phyloP scores from a whole-genome alignment of 345 rosid species.

The Brassica nigra region DNA sequence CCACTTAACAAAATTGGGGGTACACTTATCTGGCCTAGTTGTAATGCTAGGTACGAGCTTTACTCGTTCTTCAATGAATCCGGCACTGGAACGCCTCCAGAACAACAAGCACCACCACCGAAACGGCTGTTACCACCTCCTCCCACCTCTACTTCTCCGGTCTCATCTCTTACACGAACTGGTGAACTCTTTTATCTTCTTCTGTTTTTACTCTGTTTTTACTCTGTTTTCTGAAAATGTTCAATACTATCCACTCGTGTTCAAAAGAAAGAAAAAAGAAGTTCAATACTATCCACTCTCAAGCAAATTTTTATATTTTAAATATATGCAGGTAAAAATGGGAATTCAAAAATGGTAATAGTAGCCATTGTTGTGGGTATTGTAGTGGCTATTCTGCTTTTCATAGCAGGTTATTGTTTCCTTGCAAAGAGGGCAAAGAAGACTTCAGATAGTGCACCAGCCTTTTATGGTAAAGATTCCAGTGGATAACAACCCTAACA shows the following conservation, averaged over 20 bases:
- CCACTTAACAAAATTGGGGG: slow-evolving; percentile 34
- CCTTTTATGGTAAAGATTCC: slow-evolving; percentile 39
- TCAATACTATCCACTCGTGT: background rate
- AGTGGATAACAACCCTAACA: background rate
- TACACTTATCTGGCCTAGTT: slow-evolving; percentile 41
- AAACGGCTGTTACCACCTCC: background rate
- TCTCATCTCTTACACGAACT: slow-evolving; percentile 6
- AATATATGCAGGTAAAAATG: slow-evolving; percentile 38
- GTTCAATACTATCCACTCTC: background rate
- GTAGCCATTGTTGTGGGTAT: slow-evolving; percentile 42
- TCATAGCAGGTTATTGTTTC: slow-evolving; percentile 38
- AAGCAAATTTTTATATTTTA: background rate
- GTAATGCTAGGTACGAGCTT: slow-evolving; percentile 43
- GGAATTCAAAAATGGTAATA: slow-evolving; percentile 8
- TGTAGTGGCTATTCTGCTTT: slow-evolving; percentile 32
- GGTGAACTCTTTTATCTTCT: slow-evolving; percentile 16
- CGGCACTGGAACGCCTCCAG: background rate
- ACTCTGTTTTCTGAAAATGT: background rate
- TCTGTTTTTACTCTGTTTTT: background rate
- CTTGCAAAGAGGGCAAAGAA: slow-evolving; percentile 39
- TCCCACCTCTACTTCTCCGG: slow-evolving; percentile 10
- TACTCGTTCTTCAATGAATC: slow-evolving; percentile 38
- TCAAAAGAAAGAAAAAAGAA: too few relatives aligned
- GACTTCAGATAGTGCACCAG: slow-evolving; percentile 6
- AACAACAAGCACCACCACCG: background rate